Evolutionary conservation across 495 filamentous ascomycete species (phyloP).

Genomic region (Melanomma pulvis-pyrius): DNA sequence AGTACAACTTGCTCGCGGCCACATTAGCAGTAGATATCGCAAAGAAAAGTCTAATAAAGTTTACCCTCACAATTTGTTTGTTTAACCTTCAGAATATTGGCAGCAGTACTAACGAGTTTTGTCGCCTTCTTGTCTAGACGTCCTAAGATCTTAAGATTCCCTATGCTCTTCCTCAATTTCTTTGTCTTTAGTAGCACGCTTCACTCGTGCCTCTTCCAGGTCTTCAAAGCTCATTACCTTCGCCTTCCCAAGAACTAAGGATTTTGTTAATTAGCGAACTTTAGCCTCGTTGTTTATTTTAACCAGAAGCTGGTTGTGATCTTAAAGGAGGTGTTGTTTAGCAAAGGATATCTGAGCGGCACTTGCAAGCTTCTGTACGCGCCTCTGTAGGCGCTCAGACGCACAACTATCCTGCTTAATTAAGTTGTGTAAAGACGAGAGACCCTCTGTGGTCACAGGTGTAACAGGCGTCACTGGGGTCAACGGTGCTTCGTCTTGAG

Average conservation of each 20-base stretch:
- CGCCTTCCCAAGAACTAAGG: conserved; percentile 2
- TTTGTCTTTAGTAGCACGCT: conserved; percentile 11
- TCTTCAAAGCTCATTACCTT: conserved; percentile 11
- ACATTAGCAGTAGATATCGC: no score
- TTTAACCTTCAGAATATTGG: no score
- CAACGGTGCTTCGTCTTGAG: conserved; percentile 2
- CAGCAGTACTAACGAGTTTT: no score
- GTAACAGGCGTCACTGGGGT: background rate
- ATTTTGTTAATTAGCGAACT: background rate
- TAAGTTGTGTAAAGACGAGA: conserved; percentile 2
- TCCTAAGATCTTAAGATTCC: no score
- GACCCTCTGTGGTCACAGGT: background rate
- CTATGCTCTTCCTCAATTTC: background rate
- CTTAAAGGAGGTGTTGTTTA: conserved; percentile 2
- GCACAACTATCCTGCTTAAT: conserved; percentile 4
- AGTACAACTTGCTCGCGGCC: no score
- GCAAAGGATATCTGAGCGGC: no score
- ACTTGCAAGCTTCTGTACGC: conserved; percentile 8
- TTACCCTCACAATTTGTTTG: no score
- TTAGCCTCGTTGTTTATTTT: no score
- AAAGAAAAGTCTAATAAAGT: no score
- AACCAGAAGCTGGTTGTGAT: background rate
- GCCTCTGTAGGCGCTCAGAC: conserved; percentile 3
- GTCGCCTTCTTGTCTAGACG: no score
- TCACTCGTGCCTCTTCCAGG: conserved; percentile 8